Conservation (phyloP, 2,329 filamentous ascomycete genomes). For the Calonectria montana region DNA sequence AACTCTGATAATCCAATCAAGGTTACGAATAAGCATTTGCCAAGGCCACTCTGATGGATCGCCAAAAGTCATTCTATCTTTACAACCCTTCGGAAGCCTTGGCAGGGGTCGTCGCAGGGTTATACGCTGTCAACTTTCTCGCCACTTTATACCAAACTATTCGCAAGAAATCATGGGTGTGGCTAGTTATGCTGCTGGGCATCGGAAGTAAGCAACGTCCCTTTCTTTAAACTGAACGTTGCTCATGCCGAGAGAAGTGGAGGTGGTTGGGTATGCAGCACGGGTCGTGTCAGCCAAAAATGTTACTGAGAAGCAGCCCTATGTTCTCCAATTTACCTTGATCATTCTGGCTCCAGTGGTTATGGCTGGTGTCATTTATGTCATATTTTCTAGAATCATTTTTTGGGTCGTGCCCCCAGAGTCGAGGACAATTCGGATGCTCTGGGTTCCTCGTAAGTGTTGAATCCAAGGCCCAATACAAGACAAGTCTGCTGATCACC, state of each 20-base stretch:
- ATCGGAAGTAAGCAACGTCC: slow-evolving; percentile 27
- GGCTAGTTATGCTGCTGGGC: slow-evolving; percentile 31
- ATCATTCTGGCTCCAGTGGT: slow-evolving; percentile 36
- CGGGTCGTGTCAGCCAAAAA: slow-evolving; percentile 30
- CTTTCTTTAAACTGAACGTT: rapidly evolving
- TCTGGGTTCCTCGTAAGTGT: slow-evolving; percentile 39
- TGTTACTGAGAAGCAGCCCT: slow-evolving; percentile 28
- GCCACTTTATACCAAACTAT: slow-evolving; percentile 31
- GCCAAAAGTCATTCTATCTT: slow-evolving; percentile 27
- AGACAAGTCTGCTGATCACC: neutral
- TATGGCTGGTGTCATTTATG: slow-evolving; percentile 42
- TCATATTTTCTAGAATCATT: slow-evolving; percentile 37
- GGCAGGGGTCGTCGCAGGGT: slow-evolving; percentile 32
- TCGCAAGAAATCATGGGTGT: slow-evolving; percentile 34
- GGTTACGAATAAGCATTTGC: neutral
- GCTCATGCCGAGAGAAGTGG: slow-evolving; percentile 21
- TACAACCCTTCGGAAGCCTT: slow-evolving; percentile 31
- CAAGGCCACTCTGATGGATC: slow-evolving; percentile 17
- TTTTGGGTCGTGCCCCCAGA: slow-evolving; percentile 38
- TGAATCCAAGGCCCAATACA: neutral
- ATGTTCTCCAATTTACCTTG: slow-evolving; percentile 35
- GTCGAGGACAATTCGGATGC: slow-evolving; percentile 28
- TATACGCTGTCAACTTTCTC: slow-evolving; percentile 31
- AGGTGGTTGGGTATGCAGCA: slow-evolving; percentile 30
- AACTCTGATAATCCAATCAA: neutral